Percentiles rank a stretch among this genome's conserved stretches.
These are phyloP conservation scores for Lipomyces japonicus DNA, from an alignment of 805 yeast species.

Conservation along the genomic window DNA sequence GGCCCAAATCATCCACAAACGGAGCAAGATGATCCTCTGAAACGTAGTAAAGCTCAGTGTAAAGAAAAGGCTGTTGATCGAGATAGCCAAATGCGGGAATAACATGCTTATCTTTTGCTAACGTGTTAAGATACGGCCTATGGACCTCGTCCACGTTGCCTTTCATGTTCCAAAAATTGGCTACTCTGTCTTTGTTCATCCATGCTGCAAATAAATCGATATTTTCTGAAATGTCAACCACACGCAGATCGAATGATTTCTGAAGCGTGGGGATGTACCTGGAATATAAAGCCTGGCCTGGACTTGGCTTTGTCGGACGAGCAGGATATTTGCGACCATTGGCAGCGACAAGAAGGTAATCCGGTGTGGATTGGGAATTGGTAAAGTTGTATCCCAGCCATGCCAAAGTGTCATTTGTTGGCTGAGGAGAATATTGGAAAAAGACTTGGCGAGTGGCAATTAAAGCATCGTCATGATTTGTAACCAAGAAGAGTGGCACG, in stretches of 20 bases:
- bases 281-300: slow-evolving; percentile 21
- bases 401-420: no score
- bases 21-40: slow-evolving; percentile 32
- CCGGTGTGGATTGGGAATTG: no score
- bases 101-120: slow-evolving; percentile 23
- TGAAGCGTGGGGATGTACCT: slow-evolving; percentile 27
- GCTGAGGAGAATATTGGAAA: no score
- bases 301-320: background rate
- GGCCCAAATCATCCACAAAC: slow-evolving; percentile 13
- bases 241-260: slow-evolving; percentile 15
- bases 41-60: slow-evolving; percentile 33
- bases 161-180: slow-evolving; percentile 30
- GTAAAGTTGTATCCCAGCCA: no score
- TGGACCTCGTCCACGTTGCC: slow-evolving; percentile 21
- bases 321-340: no score
- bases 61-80: slow-evolving; percentile 26
- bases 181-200: slow-evolving; percentile 32
- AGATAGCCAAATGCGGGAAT: slow-evolving; percentile 28
- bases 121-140: slow-evolving; percentile 16
- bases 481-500: no score
- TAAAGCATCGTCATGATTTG: no score
- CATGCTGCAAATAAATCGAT: slow-evolving; percentile 24
- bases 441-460: no score
- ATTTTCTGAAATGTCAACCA: slow-evolving; percentile 13
- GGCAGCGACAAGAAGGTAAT: no score